These are phyloP conservation scores for Ophiostoma tasmaniense DNA, from an alignment of 2,329 filamentous ascomycete species.

Conservation along the genomic window DNA sequence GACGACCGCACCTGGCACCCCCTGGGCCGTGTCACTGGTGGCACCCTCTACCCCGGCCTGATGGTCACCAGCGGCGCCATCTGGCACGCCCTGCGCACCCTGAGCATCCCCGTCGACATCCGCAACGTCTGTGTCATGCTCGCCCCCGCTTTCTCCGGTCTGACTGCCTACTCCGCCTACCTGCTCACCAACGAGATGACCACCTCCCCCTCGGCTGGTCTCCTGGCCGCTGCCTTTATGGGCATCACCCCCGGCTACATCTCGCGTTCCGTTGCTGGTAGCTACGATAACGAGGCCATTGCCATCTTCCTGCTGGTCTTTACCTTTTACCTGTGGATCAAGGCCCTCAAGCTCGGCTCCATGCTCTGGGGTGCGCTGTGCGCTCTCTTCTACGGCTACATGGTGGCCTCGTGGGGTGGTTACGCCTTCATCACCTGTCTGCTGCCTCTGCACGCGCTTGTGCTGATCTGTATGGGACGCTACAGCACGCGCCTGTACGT, in stretches of 20 bases:
- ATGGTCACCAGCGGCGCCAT: constrained; percentile 99
- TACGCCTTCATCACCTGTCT: constrained; percentile 99
- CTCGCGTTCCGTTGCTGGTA: constrained; percentile 92
- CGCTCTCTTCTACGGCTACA: constrained; percentile 97
- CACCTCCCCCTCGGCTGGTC: constrained; percentile 84
- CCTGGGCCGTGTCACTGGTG: constrained; percentile 93
- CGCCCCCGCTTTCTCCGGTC: constrained; percentile 84
- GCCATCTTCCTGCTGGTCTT: constrained; percentile 97
- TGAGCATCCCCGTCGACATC: constrained; percentile 92
- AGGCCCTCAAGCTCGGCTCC: constrained; percentile 91
- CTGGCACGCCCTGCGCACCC: constrained; percentile 82
- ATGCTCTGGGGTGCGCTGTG: constrained; percentile 94
- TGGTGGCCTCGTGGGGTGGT: constrained; percentile 98
- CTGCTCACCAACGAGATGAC: constrained; percentile 97
- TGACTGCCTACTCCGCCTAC: constrained; percentile 89
- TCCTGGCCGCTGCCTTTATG: constrained; percentile 93
- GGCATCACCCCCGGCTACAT: constrained; percentile 97
- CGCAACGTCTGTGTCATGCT: constrained; percentile 97
- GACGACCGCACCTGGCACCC: constrained; percentile 99
- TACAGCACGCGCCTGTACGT: constrained; percentile 93
- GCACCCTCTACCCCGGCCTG: constrained; percentile 94
- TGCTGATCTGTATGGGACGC: constrained; percentile 90
- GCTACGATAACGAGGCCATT: constrained; percentile 97
- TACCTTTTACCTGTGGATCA: constrained; percentile 99
- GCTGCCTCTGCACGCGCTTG: constrained; percentile 87